Conservation (phyloP, 1,139 yeast genomes). For the Schizosaccharomyces versatilis region DNA sequence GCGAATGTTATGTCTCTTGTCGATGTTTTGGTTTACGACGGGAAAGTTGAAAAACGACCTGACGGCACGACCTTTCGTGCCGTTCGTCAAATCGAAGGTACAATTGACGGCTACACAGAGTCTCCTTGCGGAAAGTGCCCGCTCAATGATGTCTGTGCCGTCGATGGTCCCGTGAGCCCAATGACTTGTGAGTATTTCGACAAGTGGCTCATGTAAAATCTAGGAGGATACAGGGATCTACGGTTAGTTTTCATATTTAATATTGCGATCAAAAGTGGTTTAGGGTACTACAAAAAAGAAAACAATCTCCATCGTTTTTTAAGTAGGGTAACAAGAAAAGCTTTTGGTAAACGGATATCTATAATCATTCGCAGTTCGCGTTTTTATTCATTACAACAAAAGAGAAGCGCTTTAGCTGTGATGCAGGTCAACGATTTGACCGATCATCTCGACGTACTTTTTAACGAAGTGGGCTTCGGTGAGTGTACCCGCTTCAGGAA, state of each 20-base stretch:
- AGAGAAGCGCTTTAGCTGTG: not conserved
- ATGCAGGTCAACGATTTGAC: not conserved
- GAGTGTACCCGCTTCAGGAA: not conserved
- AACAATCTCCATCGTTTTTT: too few relatives aligned
- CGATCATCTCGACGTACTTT: not conserved
- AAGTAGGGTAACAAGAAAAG: too few relatives aligned
- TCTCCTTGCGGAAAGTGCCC: constrained; percentile 21
- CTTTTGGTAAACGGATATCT: too few relatives aligned
- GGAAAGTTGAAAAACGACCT: constrained; percentile 46
- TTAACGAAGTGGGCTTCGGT: not conserved
- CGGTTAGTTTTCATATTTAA: too few relatives aligned
- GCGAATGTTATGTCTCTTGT: constrained; percentile 64
- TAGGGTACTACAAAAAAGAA: too few relatives aligned
- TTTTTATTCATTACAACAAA: too few relatives aligned
- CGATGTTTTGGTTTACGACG: constrained; percentile 73
- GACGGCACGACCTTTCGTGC: constrained; percentile 26
- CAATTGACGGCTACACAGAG: constrained; percentile 21
- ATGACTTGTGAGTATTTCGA: constrained; percentile 20
- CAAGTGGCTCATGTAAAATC: constrained; percentile 17
- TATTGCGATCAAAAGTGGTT: too few relatives aligned
- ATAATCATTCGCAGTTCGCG: too few relatives aligned
- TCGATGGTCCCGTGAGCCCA: constrained; percentile 19
- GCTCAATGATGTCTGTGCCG: constrained; percentile 17
- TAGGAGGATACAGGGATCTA: too few relatives aligned
- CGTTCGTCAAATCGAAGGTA: constrained; percentile 3